Conservation (phyloP, 345 rosid species). For the Populus tremula region DNA sequence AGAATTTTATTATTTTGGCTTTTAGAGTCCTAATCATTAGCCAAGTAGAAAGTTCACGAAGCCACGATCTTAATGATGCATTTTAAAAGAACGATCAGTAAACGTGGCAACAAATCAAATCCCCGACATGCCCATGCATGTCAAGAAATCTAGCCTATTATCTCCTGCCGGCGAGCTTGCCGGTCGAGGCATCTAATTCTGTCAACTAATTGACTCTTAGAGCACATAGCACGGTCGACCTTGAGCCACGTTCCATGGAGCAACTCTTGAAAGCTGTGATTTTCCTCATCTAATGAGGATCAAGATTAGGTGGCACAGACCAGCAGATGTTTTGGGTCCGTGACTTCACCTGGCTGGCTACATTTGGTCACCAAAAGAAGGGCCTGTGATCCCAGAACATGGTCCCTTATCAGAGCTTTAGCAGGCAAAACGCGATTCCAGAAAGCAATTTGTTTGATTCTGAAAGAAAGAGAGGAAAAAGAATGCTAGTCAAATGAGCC, state of each 20-base stretch:
- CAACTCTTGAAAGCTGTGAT: background rate
- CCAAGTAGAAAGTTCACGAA: no score
- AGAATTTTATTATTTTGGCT: no score
- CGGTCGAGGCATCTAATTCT: background rate
- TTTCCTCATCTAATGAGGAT: background rate
- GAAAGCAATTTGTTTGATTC: conserved; percentile 7
- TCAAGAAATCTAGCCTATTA: background rate
- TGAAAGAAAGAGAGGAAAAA: background rate
- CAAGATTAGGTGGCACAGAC: background rate
- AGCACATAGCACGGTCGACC: conserved; percentile 8
- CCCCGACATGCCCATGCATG: conserved; percentile 18
- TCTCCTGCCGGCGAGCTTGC: background rate
- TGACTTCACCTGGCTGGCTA: background rate
- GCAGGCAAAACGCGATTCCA: background rate
- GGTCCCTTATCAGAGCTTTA: conserved; percentile 4
- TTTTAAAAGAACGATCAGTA: no score
- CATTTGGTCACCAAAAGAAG: conserved; percentile 13
- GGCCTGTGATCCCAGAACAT: background rate
- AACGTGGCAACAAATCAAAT: no score
- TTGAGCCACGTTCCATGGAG: conserved; percentile 25
- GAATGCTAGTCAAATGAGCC: background rate
- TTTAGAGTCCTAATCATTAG: no score
- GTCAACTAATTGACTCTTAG: conserved; percentile 19
- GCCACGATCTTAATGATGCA: no score
- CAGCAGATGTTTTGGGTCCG: conserved; percentile 6